These are phyloP conservation scores for Gastrolobium villosum DNA, from an alignment of 306 rosid genomes.

Conservation along the genomic window DNA sequence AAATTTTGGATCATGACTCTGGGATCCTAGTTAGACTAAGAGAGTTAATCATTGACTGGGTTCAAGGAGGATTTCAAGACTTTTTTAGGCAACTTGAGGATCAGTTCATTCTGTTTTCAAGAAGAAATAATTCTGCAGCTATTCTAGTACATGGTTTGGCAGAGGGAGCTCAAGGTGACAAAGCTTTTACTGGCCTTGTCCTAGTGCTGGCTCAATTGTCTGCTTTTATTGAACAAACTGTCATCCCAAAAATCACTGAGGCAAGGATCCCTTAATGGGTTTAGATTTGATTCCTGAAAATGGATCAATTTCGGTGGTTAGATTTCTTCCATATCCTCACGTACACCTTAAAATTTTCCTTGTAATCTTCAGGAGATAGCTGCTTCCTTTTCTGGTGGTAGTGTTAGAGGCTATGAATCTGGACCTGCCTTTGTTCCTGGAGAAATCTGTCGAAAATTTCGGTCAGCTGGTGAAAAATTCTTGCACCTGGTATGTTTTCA, in stretches of 20 bases:
- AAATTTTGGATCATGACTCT: constrained; percentile 71
- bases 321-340: constrained; percentile 40
- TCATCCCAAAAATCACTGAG: constrained; percentile 90
- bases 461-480: constrained; percentile 84
- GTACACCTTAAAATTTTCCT: constrained; percentile 46
- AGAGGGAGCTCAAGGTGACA: constrained; percentile 73
- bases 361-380: constrained; percentile 79
- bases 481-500: constrained; percentile 72
- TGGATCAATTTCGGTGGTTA: constrained; percentile 41
- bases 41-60: constrained; percentile 76
- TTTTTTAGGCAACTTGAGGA: constrained; percentile 83
- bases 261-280: constrained; percentile 58
- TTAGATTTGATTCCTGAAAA: constrained; percentile 36
- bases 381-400: constrained; percentile 87
- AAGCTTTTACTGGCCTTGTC: constrained; percentile 81
- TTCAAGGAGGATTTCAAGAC: constrained; percentile 94
- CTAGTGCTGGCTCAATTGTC: constrained; percentile 91
- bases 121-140: constrained; percentile 68
- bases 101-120: constrained; percentile 70
- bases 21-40: constrained; percentile 69
- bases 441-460: constrained; percentile 82
- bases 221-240: constrained; percentile 87
- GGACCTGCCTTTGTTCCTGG: constrained; percentile 93
- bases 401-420: constrained; percentile 75
- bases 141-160: constrained; percentile 66